Evolutionary conservation across 768 basidiomycete genomes (phyloP).

Genomic region (Leccinum rimulosum): DNA sequence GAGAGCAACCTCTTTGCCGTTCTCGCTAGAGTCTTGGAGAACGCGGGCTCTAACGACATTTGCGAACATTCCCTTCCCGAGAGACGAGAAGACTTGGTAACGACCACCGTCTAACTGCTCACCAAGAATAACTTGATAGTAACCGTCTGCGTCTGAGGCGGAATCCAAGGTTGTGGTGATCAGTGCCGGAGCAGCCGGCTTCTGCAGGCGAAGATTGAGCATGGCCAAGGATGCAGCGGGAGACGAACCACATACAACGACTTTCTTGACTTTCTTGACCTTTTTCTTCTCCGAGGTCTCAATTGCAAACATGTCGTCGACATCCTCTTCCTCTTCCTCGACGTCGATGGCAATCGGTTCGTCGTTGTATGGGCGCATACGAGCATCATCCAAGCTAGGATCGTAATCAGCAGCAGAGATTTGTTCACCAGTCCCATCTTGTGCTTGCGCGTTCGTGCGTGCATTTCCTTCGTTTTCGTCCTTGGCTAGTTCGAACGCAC

Average conservation of each 20-base stretch:
- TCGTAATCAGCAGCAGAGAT: slow-evolving; percentile 94
- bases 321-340: slow-evolving; percentile 67
- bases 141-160: slow-evolving; percentile 92
- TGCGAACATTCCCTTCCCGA: slow-evolving; percentile 99
- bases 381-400: slow-evolving; percentile 81
- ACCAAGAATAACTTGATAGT: slow-evolving; percentile 91
- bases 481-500: slow-evolving; percentile 67
- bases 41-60: slow-evolving; percentile 91
- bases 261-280: slow-evolving; percentile 56
- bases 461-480: slow-evolving; percentile 50
- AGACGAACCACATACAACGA: slow-evolving; percentile 39
- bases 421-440: slow-evolving; percentile 56
- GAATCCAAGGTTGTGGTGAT: slow-evolving; percentile 82
- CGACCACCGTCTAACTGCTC: slow-evolving; percentile 90
- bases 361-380: slow-evolving; percentile 53
- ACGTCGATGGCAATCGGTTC: slow-evolving; percentile 40
- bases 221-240: neutral
- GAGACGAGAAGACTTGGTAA: slow-evolving; percentile 90
- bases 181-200: slow-evolving; percentile 55
- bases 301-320: slow-evolving; percentile 96
- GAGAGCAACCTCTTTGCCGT: slow-evolving; percentile 85
- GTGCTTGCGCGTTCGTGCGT: slow-evolving; percentile 43
- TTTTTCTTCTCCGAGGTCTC: slow-evolving; percentile 46
- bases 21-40: slow-evolving; percentile 57
- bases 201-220: slow-evolving; percentile 33